phyloP scores from a whole-genome alignment of 2,329 filamentous ascomycete genomes.

The Sporothrix luriei region DNA sequence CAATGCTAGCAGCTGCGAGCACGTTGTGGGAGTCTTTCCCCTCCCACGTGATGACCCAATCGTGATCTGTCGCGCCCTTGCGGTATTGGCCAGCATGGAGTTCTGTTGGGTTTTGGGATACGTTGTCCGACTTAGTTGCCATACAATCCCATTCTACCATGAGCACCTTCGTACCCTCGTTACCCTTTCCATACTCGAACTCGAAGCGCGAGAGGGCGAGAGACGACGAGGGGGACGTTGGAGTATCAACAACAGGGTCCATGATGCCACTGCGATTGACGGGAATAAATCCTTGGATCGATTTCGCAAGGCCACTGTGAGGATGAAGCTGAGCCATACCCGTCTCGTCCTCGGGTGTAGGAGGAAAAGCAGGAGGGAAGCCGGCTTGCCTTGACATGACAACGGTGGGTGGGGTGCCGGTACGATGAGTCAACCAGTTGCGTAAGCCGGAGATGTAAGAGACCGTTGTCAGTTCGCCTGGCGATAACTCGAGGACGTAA shows the following conservation, averaged over 20 bases:
- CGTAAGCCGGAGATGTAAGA: not conserved
- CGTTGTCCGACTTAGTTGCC: not conserved
- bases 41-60: constrained; percentile 82
- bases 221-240: constrained; percentile 51
- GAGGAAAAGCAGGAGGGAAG: constrained; percentile 2
- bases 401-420: not conserved
- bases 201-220: constrained; percentile 79
- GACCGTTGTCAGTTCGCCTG: not conserved
- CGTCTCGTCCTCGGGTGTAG: constrained; percentile 27
- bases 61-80: constrained; percentile 22
- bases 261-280: constrained; percentile 34
- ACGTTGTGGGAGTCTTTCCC: constrained; percentile 76
- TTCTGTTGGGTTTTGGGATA: not conserved
- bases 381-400: not conserved
- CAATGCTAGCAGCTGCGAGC: constrained; percentile 63
- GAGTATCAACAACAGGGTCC: constrained; percentile 43
- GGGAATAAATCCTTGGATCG: not conserved
- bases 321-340: constrained; percentile 28
- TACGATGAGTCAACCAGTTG: not conserved
- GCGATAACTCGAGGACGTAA: not conserved
- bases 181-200: constrained; percentile 74
- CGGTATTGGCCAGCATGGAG: constrained; percentile 35
- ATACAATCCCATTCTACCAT: constrained; percentile 82
- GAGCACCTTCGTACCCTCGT: constrained; percentile 85
- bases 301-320: constrained; percentile 5